Percentiles rank a stretch among this genome's conserved stretches.
These are phyloP conservation scores for Saccharomycopsis sp. DNA, from an alignment of 805 yeast species.

Conservation along the genomic window DNA sequence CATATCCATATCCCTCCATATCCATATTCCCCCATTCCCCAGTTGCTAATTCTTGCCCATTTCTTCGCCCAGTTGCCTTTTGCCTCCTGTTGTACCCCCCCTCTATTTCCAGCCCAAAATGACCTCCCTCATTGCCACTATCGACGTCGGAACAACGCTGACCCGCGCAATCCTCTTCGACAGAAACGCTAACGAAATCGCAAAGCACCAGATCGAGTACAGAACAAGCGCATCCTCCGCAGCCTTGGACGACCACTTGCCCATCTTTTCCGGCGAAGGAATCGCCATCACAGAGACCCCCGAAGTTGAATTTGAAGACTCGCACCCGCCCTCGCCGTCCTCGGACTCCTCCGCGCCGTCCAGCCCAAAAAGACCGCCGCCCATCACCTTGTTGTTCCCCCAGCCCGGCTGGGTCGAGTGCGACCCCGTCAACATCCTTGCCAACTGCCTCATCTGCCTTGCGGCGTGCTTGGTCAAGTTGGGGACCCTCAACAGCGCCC, in stretches of 20 bases:
- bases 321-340: background rate
- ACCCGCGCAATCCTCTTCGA: constrained; percentile 81
- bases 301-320: constrained; percentile 55
- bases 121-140: constrained; percentile 46
- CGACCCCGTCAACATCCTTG: constrained; percentile 75
- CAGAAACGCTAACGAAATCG: constrained; percentile 66
- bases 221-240: constrained; percentile 56
- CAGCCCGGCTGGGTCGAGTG: constrained; percentile 93
- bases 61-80: too few species aligned
- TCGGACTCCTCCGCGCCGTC: constrained; percentile 18
- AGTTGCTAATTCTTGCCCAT: too few species aligned
- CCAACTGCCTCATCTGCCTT: constrained; percentile 75
- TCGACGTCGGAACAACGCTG: constrained; percentile 89
- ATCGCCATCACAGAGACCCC: constrained; percentile 52
- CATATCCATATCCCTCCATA: background rate
- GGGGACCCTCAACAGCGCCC: constrained; percentile 48
- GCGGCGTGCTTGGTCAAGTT: constrained; percentile 55
- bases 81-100: background rate
- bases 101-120: background rate
- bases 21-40: too few species aligned
- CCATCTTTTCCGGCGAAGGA: constrained; percentile 71
- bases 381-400: constrained; percentile 69
- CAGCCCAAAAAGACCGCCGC: constrained; percentile 34
- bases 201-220: constrained; percentile 87
- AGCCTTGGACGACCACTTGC: constrained; percentile 30